A percentile compares a stretch with the other conserved stretches of the same genome.
phyloP scores from a whole-genome alignment of 352 stramenopile species.

The Pythium dissimile region DNA sequence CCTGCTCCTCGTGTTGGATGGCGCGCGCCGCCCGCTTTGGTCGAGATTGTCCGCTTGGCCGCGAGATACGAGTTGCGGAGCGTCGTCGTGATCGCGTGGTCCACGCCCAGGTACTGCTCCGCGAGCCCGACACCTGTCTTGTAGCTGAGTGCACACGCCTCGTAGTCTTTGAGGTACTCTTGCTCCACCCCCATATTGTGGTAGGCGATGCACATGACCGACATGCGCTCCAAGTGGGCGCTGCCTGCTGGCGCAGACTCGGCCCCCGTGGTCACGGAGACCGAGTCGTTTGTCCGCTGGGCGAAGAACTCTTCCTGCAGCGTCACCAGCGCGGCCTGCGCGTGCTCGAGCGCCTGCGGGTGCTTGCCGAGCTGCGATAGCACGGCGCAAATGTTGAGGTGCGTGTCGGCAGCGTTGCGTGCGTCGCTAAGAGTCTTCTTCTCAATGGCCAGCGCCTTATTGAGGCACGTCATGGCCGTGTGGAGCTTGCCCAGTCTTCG shows the following conservation, averaged over 20 bases:
- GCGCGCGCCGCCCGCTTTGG: conserved; percentile 27
- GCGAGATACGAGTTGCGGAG: conserved; percentile 89
- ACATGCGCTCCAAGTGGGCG: conserved; percentile 73
- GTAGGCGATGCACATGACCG: conserved; percentile 93
- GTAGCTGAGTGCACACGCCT: conserved; percentile 85
- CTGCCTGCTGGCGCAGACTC: too few relatives aligned
- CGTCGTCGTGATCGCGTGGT: conserved; percentile 87
- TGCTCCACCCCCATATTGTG: conserved; percentile 95
- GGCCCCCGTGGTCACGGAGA: too few relatives aligned
- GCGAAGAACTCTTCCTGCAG: conserved; percentile 88
- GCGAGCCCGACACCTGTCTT: conserved; percentile 89
- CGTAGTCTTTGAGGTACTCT: conserved; percentile 91
- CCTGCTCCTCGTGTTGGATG: neutral
- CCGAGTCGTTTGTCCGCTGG: neutral
- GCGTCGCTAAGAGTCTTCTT: conserved; percentile 50
- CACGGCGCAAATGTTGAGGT: conserved; percentile 93
- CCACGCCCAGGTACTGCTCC: conserved; percentile 83
- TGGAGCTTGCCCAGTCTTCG: conserved; percentile 86
- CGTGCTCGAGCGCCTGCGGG: conserved; percentile 79
- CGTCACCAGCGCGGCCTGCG: conserved; percentile 83
- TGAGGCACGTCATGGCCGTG: conserved; percentile 88
- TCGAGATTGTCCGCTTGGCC: conserved; percentile 58
- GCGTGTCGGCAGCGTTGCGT: conserved; percentile 87
- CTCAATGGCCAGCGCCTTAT: conserved; percentile 89
- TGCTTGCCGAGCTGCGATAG: conserved; percentile 89